Base-by-base conservation (phyloP, 768 basidiomycete species). In the Pholiota conissans region DNA sequence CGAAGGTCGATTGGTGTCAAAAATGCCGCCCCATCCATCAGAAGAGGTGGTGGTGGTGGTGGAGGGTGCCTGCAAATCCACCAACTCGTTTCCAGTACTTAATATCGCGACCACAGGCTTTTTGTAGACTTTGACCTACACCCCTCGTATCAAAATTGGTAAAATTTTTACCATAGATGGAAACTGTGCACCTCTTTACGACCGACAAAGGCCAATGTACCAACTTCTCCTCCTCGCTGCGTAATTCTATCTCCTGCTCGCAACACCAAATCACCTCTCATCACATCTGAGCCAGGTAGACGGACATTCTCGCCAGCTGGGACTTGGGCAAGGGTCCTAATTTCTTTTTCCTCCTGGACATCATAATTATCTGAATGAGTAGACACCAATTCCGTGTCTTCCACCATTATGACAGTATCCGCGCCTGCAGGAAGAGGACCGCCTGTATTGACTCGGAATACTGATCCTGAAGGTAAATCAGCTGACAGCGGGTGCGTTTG, bases 391-490 rank as follows among this genome's bases (percentile, higher is more conserved):
- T 83, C 81, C 0, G 93, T 95, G 68, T 95, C 93, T 72, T 96
- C 93, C 18, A 96, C 93, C 93, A 95, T 95, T 70, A 96, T 86
- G 2, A 94, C 87, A 0, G 91, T 75, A 66, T 95, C 87, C 6
- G 87, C 71, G 4, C 90, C 92, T 0, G 72, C 68, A 1, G 93
- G 93, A 2, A 96, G 74, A 0, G 91, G 90, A 0, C 83, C 89
- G 5, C 93, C 93, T 0, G 93, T 96, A 72, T 94, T 95, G 69
- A 96, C 83, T 42, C 93, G 86, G 69, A 84, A 90, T 34, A 91
- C 78, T 16, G 71, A 70, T 5, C 79, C 82, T 0, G 65, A 57
- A 1, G 84, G 82, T 3, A 90, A 66, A 11, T 77, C 69, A 35
- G 83, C 71, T 18, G 74, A 66, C 8, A 84, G 75, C 0, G 68